Percentiles rank a stretch among this genome's conserved stretches.
Evolutionary conservation across 1,139 yeast species (phyloP).

Genomic region (Suhomyces chickasaworum): DNA sequence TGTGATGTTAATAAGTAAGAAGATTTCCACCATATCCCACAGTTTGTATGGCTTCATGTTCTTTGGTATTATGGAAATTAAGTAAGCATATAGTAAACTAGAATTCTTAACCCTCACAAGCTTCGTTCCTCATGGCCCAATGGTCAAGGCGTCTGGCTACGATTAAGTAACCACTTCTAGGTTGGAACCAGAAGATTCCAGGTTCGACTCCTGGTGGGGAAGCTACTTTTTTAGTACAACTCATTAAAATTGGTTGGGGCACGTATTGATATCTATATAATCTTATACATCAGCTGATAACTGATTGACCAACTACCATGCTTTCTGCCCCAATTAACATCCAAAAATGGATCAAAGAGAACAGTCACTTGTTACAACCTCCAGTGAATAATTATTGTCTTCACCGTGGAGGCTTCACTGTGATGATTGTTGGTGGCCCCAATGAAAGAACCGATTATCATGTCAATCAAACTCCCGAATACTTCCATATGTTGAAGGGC

Average conservation of each 20-base stretch:
- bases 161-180: slow-evolving; percentile 49
- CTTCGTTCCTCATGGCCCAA: slow-evolving; percentile 60
- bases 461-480: slow-evolving; percentile 91
- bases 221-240: slow-evolving; percentile 46
- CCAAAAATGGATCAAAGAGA: slow-evolving; percentile 78
- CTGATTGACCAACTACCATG: slow-evolving; percentile 36
- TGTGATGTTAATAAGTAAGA: not conserved
- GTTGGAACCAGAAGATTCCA: slow-evolving; percentile 85
- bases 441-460: slow-evolving; percentile 93
- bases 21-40: too few species aligned
- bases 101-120: slow-evolving; percentile 18
- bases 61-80: too few species aligned
- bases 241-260: not conserved
- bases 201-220: slow-evolving; percentile 97
- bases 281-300: slow-evolving; percentile 3
- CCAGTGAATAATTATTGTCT: slow-evolving; percentile 91
- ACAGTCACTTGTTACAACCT: slow-evolving; percentile 74
- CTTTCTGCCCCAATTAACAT: slow-evolving; percentile 72
- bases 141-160: slow-evolving; percentile 61
- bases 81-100: not conserved
- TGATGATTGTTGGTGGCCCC: slow-evolving; percentile 95
- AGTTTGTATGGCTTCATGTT: too few species aligned
- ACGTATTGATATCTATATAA: not conserved
- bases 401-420: slow-evolving; percentile 89
- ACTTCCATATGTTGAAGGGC: slow-evolving; percentile 87